Evolutionary conservation across 2,329 filamentous ascomycete genomes (phyloP).

Genomic region (Hymenoscyphus albidus): DNA sequence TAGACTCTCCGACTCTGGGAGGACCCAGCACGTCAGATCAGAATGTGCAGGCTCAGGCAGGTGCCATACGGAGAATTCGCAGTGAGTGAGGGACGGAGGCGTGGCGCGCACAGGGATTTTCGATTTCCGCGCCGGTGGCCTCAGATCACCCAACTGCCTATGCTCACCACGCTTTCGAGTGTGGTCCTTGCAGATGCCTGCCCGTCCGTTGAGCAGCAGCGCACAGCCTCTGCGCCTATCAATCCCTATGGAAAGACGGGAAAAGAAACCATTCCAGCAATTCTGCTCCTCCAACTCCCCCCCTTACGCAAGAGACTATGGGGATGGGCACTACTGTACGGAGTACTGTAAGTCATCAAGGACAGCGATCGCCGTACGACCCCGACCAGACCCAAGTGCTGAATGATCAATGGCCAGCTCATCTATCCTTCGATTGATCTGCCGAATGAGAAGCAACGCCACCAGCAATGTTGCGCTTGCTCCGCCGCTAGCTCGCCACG

Average conservation of each 20-base stretch:
- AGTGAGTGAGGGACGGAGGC: neutral
- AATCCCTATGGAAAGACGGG: neutral
- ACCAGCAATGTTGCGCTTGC: neutral
- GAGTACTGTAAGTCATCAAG: neutral
- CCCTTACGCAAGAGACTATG: neutral
- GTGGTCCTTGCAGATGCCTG: neutral
- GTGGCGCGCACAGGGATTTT: neutral
- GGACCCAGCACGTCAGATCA: neutral
- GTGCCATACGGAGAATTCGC: no score
- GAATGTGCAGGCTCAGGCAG: no score
- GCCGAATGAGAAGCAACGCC: neutral
- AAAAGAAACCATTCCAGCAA: neutral
- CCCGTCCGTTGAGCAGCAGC: neutral
- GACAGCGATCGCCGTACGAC: neutral
- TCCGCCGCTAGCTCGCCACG: neutral
- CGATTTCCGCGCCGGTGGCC: neutral
- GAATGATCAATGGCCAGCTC: neutral
- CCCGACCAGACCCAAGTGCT: neutral
- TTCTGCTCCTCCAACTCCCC: no score
- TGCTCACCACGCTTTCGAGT: neutral
- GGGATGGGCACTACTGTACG: no score
- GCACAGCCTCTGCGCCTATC: neutral
- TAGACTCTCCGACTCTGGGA: neutral
- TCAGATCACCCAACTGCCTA: neutral
- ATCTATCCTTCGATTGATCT: neutral